Evolutionary conservation across 108 stramenopile genomes (phyloP), one percentile per base, ranked within the genome.

Genomic region (Pseudonitzschia multistriata): DNA sequence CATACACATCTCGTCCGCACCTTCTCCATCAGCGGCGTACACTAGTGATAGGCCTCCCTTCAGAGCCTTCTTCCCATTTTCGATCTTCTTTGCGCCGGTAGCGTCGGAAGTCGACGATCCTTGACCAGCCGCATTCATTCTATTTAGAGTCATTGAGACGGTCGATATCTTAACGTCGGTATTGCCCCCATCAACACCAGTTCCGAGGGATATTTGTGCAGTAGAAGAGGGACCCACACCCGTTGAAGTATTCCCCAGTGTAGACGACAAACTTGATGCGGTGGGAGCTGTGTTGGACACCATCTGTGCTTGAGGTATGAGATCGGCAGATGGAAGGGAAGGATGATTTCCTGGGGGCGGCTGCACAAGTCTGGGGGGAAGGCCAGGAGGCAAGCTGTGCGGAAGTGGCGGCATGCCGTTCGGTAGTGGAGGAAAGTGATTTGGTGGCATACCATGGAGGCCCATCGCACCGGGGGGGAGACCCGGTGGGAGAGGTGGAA

Each of bases 301-400:
- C n/a, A 86, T 66, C 66, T 82, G 76, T 4, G 91, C 83, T 54
- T 90, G 88, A 10, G 91, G 91, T 67, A 93, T 93, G 53, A 89
- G 52, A 54, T 79, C 82, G 35, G 76, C 80, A 29, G 77, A 77
- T 29, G 81, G 81, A 33, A 83, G 60, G 21, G 76, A 70, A 14
- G 78, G 50, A n/a, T 60, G 29, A 34, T 21, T 11, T 36, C 55
- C 55, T 14, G 45, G 59, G 19, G 60, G 30, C 3, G 74, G 74
- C 17, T 36, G 45, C 3, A 74, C 80, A 15, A 59, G 73, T 24
- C 74, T 68, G 6, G 54, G 45, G 8, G 77, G 82, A 24, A 59
- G 73, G 19, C 74, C 68, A 22, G 83, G 80, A 31, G 80, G 80
- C 19, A 81, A 39, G n/a, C 65, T 67, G 3, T 73, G 76, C 5